A percentile compares a stretch with the other conserved stretches of the same genome.
phyloP scores from a whole-genome alignment of 2,329 filamentous ascomycete genomes.

The Fusarium sarcochroum region DNA sequence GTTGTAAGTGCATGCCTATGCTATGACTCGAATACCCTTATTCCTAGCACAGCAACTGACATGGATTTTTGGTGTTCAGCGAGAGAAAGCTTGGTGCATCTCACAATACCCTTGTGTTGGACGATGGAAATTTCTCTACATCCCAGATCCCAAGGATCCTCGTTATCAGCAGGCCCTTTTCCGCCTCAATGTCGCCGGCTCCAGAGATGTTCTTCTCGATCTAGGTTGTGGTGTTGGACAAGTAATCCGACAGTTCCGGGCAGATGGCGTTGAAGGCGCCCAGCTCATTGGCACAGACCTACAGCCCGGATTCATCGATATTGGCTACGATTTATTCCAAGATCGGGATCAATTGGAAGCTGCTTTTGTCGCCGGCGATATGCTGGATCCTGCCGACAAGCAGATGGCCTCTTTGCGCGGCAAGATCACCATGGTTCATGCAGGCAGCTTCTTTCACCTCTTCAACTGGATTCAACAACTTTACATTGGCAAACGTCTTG shows the following conservation, averaged over 20 bases:
- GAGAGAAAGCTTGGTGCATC: slow-evolving; percentile 62
- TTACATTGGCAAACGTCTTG: slow-evolving; percentile 60
- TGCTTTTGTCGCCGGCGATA: slow-evolving; percentile 66
- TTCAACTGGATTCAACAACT: slow-evolving; percentile 64
- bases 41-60: slow-evolving; percentile 18
- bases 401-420: slow-evolving; percentile 54
- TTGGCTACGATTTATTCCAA: slow-evolving; percentile 75
- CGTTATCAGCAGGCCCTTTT: slow-evolving; percentile 60
- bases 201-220: slow-evolving; percentile 61
- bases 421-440: slow-evolving; percentile 63
- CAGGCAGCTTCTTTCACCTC: slow-evolving; percentile 65
- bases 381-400: slow-evolving; percentile 59
- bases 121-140: slow-evolving; percentile 64
- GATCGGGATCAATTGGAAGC: slow-evolving; percentile 65
- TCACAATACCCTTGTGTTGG: slow-evolving; percentile 62
- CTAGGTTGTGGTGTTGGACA: slow-evolving; percentile 67
- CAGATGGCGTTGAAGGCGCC: slow-evolving; percentile 63
- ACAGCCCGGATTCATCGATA: slow-evolving; percentile 64
- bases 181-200: slow-evolving; percentile 57
- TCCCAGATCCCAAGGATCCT: slow-evolving; percentile 58
- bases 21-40: neutral
- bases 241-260: slow-evolving; percentile 63
- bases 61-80: slow-evolving; percentile 49
- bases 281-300: slow-evolving; percentile 67
- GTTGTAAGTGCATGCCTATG: slow-evolving; percentile 50